These are phyloP conservation scores for Micractinium sp. DNA, from an alignment of 139 green algal species.

Conservation along the genomic window DNA sequence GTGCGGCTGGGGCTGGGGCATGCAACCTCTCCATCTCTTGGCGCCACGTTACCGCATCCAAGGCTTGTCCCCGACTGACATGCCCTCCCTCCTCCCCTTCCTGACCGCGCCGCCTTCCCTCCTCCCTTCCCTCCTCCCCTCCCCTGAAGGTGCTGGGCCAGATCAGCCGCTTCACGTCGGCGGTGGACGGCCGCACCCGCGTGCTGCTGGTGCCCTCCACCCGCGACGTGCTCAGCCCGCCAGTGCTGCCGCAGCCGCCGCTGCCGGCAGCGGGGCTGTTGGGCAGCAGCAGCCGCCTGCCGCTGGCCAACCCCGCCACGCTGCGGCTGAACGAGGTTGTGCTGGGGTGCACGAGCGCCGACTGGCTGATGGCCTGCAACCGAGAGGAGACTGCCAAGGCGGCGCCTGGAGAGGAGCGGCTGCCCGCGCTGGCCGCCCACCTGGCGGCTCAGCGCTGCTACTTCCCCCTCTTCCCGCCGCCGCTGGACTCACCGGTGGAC, in stretches of 20 bases:
- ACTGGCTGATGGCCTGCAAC: slow-evolving; percentile 61
- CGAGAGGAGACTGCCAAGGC: slow-evolving; percentile 52
- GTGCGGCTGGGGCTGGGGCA: background rate
- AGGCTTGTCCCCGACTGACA: too few relatives aligned
- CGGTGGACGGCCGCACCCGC: slow-evolving; percentile 13
- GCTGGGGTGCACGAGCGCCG: slow-evolving; percentile 50
- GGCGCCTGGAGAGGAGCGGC: slow-evolving; percentile 61
- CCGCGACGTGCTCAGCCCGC: slow-evolving; percentile 73
- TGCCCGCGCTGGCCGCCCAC: slow-evolving; percentile 77
- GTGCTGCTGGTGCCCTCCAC: slow-evolving; percentile 83
- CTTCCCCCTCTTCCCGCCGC: slow-evolving; percentile 91
- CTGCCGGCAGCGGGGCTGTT: slow-evolving; percentile 31
- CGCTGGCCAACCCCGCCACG: slow-evolving; percentile 65
- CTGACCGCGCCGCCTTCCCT: background rate
- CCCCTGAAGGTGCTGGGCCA: slow-evolving; percentile 48
- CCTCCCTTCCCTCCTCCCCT: background rate
- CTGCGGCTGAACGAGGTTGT: slow-evolving; percentile 43
- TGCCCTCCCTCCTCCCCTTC: too few relatives aligned
- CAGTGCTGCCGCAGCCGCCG: slow-evolving; percentile 81
- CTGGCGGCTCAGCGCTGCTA: slow-evolving; percentile 83
- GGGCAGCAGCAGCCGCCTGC: background rate
- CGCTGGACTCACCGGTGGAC: slow-evolving; percentile 79
- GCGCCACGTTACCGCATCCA: background rate
- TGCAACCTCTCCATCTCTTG: background rate
- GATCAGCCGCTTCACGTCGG: slow-evolving; percentile 35